Conservation (phyloP, 805 yeast genomes). For the Starmerella bombicola region DNA sequence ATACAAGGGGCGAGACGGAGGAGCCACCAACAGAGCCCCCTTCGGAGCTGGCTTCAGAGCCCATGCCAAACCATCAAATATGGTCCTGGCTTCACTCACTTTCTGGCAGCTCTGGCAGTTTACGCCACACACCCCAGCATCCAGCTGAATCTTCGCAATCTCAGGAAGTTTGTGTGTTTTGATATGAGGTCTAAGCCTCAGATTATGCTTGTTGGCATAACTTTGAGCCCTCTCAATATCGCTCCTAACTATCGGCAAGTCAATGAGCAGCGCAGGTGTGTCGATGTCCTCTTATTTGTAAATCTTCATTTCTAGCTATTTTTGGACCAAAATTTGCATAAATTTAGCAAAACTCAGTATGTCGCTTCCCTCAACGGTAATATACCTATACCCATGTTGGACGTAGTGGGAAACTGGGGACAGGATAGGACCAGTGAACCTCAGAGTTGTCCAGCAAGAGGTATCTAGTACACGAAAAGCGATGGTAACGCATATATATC, state of each 20-base stretch:
- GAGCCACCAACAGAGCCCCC: background rate
- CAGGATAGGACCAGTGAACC: too few species aligned
- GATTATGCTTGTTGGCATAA: slow-evolving; percentile 12
- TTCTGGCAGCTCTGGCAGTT: slow-evolving; percentile 20
- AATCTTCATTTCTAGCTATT: too few species aligned
- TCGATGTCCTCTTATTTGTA: slow-evolving; percentile 9
- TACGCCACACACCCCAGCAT: slow-evolving; percentile 15
- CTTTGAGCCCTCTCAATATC: slow-evolving; percentile 12
- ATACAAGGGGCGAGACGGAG: slow-evolving; percentile 4
- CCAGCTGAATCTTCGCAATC: slow-evolving; percentile 13
- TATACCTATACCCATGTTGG: too few species aligned
- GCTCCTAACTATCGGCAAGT: slow-evolving; percentile 1
- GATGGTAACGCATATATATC: too few species aligned
- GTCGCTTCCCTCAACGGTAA: too few species aligned
- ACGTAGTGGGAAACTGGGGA: too few species aligned
- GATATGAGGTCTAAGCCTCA: slow-evolving; percentile 16
- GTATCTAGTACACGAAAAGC: too few species aligned
- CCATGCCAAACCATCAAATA: slow-evolving; percentile 10
- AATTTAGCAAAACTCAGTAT: too few species aligned
- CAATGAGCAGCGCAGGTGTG: slow-evolving; percentile 15
- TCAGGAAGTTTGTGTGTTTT: slow-evolving; percentile 16
- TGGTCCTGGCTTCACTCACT: slow-evolving; percentile 15
- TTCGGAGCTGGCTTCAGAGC: background rate
- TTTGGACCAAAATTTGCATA: too few species aligned
- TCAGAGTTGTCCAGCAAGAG: too few species aligned